phyloP scores from a whole-genome alignment of 345 rosid species.

The Limnanthes douglasii region DNA sequence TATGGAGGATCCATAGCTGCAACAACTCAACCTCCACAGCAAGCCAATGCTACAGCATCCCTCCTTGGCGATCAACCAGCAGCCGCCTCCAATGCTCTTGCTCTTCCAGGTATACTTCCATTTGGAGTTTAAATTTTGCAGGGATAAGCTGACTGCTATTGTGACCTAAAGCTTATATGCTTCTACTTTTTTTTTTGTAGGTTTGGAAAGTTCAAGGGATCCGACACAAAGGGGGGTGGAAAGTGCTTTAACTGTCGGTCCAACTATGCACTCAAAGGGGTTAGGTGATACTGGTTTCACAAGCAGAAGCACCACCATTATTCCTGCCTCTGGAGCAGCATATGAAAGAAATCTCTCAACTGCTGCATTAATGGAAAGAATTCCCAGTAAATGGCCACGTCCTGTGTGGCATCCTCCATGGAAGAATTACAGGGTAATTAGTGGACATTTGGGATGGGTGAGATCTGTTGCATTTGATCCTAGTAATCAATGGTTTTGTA shows the following conservation, averaged over 20 bases:
- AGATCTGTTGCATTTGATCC: slow-evolving; percentile 96
- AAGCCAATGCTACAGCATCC: slow-evolving; percentile 13
- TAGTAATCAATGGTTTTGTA: slow-evolving; percentile 93
- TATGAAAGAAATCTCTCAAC: slow-evolving; percentile 77
- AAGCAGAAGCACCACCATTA: slow-evolving; percentile 48
- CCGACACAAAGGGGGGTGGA: slow-evolving; percentile 33
- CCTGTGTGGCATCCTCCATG: slow-evolving; percentile 97
- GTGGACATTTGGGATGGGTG: slow-evolving; percentile 99
- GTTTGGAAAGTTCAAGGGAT: slow-evolving; percentile 43
- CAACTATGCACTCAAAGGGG: slow-evolving; percentile 52
- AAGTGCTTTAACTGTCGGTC: slow-evolving; percentile 72
- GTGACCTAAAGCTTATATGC: background rate
- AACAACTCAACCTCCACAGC: slow-evolving; percentile 23
- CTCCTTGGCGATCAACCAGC: slow-evolving; percentile 18
- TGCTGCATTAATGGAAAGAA: slow-evolving; percentile 86
- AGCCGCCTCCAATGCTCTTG: slow-evolving; percentile 38
- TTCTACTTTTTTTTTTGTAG: slow-evolving; percentile 23
- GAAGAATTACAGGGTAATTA: slow-evolving; percentile 98
- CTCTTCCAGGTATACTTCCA: slow-evolving; percentile 45
- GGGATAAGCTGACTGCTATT: background rate
- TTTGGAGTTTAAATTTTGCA: background rate
- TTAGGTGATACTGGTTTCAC: slow-evolving; percentile 33
- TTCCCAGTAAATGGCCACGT: slow-evolving; percentile 97
- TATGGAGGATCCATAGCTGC: slow-evolving; percentile 41
- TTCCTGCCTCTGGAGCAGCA: slow-evolving; percentile 40